phyloP scores from a whole-genome alignment of 2,329 filamentous ascomycete species.

The Verruconis gallopava region DNA sequence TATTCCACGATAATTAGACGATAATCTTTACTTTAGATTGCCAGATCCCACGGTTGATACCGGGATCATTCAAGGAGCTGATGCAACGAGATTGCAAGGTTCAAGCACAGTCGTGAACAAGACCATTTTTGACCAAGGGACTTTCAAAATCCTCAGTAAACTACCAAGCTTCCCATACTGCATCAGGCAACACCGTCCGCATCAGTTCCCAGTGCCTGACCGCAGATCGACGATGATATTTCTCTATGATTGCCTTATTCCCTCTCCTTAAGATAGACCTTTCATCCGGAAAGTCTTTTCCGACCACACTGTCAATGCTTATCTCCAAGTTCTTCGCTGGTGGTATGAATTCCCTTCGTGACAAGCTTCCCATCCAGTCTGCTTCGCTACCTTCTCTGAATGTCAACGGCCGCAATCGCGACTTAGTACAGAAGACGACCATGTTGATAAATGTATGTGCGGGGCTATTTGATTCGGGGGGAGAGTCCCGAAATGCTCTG shows the following conservation, averaged over 20 bases:
- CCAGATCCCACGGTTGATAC: too few relatives aligned
- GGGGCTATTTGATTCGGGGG: constrained; percentile 27
- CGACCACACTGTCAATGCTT: constrained; percentile 23
- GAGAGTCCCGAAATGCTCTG: constrained; percentile 72
- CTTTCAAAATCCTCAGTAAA: neutral
- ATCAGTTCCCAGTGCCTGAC: constrained; percentile 85
- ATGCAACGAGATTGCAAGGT: too few relatives aligned
- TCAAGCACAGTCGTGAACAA: too few relatives aligned
- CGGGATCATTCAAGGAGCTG: too few relatives aligned
- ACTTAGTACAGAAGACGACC: constrained; percentile 83
- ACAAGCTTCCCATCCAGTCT: constrained; percentile 62
- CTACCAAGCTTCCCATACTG: constrained; percentile 80
- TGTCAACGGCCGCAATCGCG: constrained; percentile 31
- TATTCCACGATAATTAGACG: too few relatives aligned
- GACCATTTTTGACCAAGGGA: neutral
- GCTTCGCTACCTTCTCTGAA: constrained; percentile 53
- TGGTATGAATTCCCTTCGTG: constrained; percentile 55
- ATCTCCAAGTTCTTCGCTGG: constrained; percentile 58
- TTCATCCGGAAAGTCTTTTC: constrained; percentile 19
- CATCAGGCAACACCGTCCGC: constrained; percentile 63
- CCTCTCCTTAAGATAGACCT: constrained; percentile 49
- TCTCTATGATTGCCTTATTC: constrained; percentile 52
- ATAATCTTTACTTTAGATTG: too few relatives aligned
- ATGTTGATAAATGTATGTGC: constrained; percentile 80
- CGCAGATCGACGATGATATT: constrained; percentile 64